Conservation (phyloP, 2,329 filamentous ascomycete species). For the Stagonosporopsis chrysanthemi region DNA sequence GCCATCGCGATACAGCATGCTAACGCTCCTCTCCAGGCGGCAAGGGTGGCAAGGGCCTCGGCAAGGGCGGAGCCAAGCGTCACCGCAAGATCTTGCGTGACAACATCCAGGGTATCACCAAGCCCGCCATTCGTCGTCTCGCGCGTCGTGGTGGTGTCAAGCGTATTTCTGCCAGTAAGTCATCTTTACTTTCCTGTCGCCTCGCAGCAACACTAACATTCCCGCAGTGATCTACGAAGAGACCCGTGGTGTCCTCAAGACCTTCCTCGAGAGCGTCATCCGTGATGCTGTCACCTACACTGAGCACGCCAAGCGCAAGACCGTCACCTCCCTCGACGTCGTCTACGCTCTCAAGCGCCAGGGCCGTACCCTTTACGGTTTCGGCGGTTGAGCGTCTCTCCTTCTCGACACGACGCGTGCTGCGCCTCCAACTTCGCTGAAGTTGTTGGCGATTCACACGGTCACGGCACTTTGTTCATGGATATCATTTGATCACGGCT, state of each 20-base stretch:
- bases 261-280: slow-evolving; percentile 79
- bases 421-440: slow-evolving; percentile 45
- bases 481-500: slow-evolving; percentile 39
- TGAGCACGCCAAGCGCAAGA: slow-evolving; percentile 83
- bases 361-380: slow-evolving; percentile 80
- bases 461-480: slow-evolving; percentile 35
- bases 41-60: slow-evolving; percentile 63
- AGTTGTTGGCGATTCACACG: slow-evolving; percentile 55
- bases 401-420: slow-evolving; percentile 29
- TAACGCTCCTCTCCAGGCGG: slow-evolving; percentile 54
- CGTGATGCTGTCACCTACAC: slow-evolving; percentile 81
- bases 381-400: slow-evolving; percentile 74
- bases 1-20: slow-evolving; percentile 31
- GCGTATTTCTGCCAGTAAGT: slow-evolving; percentile 60
- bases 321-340: slow-evolving; percentile 73
- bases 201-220: slow-evolving; percentile 33
- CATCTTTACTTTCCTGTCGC: slow-evolving; percentile 1
- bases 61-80: slow-evolving; percentile 63
- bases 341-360: slow-evolving; percentile 71
- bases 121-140: slow-evolving; percentile 63
- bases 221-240: slow-evolving; percentile 76
- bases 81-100: slow-evolving; percentile 63
- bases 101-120: slow-evolving; percentile 64
- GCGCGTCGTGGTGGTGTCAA: slow-evolving; percentile 63
- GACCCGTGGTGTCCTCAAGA: slow-evolving; percentile 79